Evolutionary conservation across 805 yeast genomes (phyloP).

Genomic region (Blastobotrys robertii): DNA sequence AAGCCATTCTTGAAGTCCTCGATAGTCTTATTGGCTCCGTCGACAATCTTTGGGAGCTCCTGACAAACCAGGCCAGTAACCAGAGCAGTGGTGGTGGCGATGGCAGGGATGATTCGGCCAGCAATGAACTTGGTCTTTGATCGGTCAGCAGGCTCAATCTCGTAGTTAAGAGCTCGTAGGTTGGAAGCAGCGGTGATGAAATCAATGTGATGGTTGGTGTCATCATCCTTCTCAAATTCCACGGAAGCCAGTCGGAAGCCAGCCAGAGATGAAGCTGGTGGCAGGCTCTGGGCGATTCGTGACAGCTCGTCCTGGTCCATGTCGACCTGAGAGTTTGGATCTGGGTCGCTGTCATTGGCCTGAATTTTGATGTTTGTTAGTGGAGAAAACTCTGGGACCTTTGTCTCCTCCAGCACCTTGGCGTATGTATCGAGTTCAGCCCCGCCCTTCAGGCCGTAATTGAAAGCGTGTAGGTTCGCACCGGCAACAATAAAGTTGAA

Average conservation of each 20-base stretch:
- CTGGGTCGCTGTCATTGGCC: conserved; percentile 83
- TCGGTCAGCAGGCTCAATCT: conserved; percentile 80
- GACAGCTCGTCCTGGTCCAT: conserved; percentile 57
- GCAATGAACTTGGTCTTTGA: conserved; percentile 94
- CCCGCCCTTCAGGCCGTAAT: conserved; percentile 81
- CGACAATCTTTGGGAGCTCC: conserved; percentile 85
- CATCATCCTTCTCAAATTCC: conserved; percentile 97
- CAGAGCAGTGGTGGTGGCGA: conserved; percentile 97
- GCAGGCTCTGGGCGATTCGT: conserved; percentile 65
- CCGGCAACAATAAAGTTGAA: conserved; percentile 77
- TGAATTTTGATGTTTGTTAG: conserved; percentile 70
- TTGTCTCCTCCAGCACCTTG: conserved; percentile 41
- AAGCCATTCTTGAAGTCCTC: conserved; percentile 91
- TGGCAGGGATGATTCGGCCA: conserved; percentile 97
- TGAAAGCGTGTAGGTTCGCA: conserved; percentile 83
- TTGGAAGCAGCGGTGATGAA: conserved; percentile 94
- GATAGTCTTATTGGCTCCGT: conserved; percentile 51
- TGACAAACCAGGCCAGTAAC: conserved; percentile 92
- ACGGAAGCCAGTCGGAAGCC: conserved; percentile 83
- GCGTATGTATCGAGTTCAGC: conserved; percentile 40
- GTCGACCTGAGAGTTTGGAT: conserved; percentile 34
- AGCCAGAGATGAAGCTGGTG: conserved; percentile 79
- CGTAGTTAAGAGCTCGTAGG: conserved; percentile 86
- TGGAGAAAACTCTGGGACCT: conserved; percentile 63
- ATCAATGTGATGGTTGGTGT: conserved; percentile 90